A percentile compares a stretch with the other conserved stretches of the same genome.
These are phyloP conservation scores for Sclerotinia sclerotiorum DNA, from an alignment of 2,329 filamentous ascomycete species.

Conservation along the genomic window DNA sequence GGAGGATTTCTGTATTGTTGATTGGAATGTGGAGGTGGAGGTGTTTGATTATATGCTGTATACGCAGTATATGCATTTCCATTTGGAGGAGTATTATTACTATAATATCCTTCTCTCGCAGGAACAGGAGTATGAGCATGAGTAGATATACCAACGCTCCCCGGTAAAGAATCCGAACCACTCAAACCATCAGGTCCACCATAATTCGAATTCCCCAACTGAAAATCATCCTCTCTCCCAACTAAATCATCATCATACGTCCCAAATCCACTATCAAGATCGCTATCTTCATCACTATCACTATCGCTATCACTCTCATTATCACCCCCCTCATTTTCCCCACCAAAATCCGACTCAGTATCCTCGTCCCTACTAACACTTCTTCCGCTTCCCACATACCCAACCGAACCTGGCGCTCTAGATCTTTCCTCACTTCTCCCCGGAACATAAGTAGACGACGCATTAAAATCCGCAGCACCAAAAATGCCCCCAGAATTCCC, in stretches of 20 bases:
- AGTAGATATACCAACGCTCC: too few species aligned
- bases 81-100: background rate
- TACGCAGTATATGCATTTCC: background rate
- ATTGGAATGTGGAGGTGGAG: too few species aligned
- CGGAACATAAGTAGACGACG: background rate
- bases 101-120: background rate
- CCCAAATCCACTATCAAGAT: slow-evolving; percentile 15
- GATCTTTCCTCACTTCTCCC: background rate
- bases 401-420: background rate
- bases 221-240: background rate
- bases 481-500: too few species aligned
- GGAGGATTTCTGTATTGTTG: background rate
- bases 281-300: slow-evolving; percentile 14
- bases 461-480: too few species aligned
- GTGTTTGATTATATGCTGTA: too few species aligned
- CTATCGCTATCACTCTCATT: background rate
- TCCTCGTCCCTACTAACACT: too few species aligned
- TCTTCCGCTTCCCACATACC: background rate
- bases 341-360: background rate
- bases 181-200: background rate
- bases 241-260: slow-evolving; percentile 13
- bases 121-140: background rate
- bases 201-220: background rate
- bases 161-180: background rate
- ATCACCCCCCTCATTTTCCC: background rate